Conservation (phyloP, 2,329 filamentous ascomycete species). For the Cadophora gregata region DNA sequence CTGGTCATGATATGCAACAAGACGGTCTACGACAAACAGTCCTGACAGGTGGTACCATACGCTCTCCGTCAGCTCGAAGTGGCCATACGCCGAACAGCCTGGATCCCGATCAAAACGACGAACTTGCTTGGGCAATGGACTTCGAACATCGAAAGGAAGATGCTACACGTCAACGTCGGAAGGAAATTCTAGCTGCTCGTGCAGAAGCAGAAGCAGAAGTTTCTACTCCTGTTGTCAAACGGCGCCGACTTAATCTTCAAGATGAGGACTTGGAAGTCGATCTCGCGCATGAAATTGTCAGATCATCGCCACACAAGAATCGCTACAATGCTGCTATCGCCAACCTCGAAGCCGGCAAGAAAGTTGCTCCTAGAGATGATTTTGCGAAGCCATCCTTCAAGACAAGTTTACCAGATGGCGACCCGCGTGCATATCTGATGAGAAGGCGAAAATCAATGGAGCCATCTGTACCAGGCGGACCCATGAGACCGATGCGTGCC, state of each 20-base stretch:
- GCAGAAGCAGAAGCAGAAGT: slow-evolving; percentile 2
- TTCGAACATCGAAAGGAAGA: slow-evolving; percentile 43
- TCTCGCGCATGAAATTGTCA: not conserved
- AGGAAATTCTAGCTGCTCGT: slow-evolving; percentile 35
- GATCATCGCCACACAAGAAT: slow-evolving; percentile 41
- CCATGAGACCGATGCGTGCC: slow-evolving; percentile 29
- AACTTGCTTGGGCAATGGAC: slow-evolving; percentile 44
- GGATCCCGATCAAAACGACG: slow-evolving; percentile 23
- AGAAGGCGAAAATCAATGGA: slow-evolving; percentile 38
- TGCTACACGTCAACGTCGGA: slow-evolving; percentile 39
- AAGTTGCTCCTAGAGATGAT: not conserved
- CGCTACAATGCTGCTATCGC: slow-evolving; percentile 41
- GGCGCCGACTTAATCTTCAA: not conserved
- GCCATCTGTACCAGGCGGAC: slow-evolving; percentile 20
- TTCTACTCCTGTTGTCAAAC: not conserved
- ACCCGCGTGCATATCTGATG: slow-evolving; percentile 44
- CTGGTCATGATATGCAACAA: slow-evolving; percentile 9
- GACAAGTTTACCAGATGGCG: slow-evolving; percentile 38
- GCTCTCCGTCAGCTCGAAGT: not conserved
- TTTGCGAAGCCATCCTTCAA: slow-evolving; percentile 26
- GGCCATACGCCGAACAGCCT: not conserved
- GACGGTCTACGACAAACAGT: slow-evolving; percentile 33
- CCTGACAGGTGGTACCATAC: slow-evolving; percentile 10
- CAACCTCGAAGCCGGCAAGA: slow-evolving; percentile 27
- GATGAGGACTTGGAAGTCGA: not conserved